These are phyloP conservation scores for Fragilariopsis cylindrus DNA, from an alignment of 108 stramenopile species.

Conservation along the genomic window DNA sequence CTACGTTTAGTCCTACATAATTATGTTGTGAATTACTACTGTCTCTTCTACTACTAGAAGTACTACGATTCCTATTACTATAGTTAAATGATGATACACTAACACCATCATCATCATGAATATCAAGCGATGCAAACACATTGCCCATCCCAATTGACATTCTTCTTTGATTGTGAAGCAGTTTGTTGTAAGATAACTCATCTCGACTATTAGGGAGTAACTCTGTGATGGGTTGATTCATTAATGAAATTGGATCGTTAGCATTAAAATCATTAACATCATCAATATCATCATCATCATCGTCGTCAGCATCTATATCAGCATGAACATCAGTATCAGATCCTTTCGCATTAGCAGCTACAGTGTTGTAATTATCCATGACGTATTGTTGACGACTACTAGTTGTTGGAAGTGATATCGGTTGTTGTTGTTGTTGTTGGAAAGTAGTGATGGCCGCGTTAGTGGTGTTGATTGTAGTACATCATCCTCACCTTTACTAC, in stretches of 20 bases:
- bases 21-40: neutral
- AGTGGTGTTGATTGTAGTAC: no score
- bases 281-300: no score
- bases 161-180: neutral
- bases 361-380: no score
- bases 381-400: no score
- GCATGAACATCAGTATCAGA: no score
- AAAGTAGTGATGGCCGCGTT: neutral
- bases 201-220: neutral
- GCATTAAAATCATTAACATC: neutral
- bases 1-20: neutral
- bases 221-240: conserved; percentile 13
- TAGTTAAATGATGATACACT: no score
- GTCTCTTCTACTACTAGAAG: no score
- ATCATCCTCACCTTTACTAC: neutral
- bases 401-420: no score
- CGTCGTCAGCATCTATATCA: no score
- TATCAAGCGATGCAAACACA: neutral
- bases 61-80: no score
- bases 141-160: neutral
- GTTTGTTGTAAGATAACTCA: neutral
- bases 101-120: neutral
- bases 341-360: no score
- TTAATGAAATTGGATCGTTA: neutral
- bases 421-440: neutral